Percentiles rank a stretch among this genome's conserved stretches.
Conservation (phyloP, 208 protist species). For the Wallacemonas sp. region DNA sequence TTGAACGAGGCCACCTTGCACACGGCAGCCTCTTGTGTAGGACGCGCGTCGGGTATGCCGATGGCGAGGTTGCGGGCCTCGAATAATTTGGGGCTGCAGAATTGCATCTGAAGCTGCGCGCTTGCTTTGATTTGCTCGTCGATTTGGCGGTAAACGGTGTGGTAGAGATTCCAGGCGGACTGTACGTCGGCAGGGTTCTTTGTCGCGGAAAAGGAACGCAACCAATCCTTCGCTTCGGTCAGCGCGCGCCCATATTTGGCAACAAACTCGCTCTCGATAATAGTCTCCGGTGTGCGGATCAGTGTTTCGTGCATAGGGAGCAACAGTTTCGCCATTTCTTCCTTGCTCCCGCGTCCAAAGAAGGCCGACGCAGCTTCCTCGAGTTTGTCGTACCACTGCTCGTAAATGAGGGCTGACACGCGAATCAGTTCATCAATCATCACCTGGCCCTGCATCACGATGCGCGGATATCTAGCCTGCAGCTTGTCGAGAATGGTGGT, state of each 20-base stretch:
- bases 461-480: conserved; percentile 56
- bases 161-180: conserved; percentile 86
- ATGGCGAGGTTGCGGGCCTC: conserved; percentile 74
- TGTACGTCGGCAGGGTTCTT: conserved; percentile 73
- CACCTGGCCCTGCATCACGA: conserved; percentile 93
- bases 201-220: conserved; percentile 57
- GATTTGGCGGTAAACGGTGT: conserved; percentile 74
- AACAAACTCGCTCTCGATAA: conserved; percentile 95
- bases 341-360: conserved; percentile 86
- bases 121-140: conserved; percentile 70
- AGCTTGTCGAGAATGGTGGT: conserved; percentile 74
- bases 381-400: conserved; percentile 94
- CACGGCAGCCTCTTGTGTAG: conserved; percentile 66
- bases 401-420: conserved; percentile 95
- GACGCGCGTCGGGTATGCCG: conserved; percentile 86
- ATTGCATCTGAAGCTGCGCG: conserved; percentile 58
- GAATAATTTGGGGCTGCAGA: conserved; percentile 84
- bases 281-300: conserved; percentile 88
- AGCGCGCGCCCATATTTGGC: conserved; percentile 64
- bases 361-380: conserved; percentile 96
- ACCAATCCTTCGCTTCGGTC: conserved; percentile 65
- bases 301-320: conserved; percentile 96
- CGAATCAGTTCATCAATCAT: conserved; percentile 97
- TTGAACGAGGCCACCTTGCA: conserved; percentile 93
- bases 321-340: conserved; percentile 88